Base-by-base conservation (phyloP, 2,329 filamentous ascomycete species). In the Claviceps sp. region DNA sequence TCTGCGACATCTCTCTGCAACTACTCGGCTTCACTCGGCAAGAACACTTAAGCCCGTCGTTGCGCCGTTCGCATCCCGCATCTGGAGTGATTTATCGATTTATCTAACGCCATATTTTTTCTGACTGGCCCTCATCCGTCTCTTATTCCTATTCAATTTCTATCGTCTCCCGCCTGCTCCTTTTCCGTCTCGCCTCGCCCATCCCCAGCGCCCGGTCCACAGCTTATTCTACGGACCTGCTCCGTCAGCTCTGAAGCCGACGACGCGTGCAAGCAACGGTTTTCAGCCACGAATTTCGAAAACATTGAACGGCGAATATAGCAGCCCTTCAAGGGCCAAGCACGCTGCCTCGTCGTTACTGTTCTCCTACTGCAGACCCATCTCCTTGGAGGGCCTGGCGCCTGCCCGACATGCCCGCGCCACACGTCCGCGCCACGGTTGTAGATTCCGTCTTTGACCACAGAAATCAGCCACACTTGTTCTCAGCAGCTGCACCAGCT, bases 321-420 rank as follows among this genome's bases (percentile, higher is more conserved):
- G 20, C 40, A 43, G 14, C 17, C 17, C 9, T 22, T 22, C n/a
- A n/a, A 42, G 20, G 39, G 39, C 17, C 39, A 42, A 34, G 8
- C 29, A 34, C 29, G 39, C 39, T 13, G 9, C n/a, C n/a, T 20
- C 39, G 23, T 8, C 17, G n/a, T 20, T 42, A 17, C 40, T 13
- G 16, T 45, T 37, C 11, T 40, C 14, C 4, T 40, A 17, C 6
- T 40, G 17, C 20, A 23, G 5, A 34, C 36, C 3, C 9, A 34
- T 34, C 20, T 39, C 45, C 26, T 20, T 20, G 2, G 45, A 48
- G 14, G 29, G 50, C 48, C 39, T 50, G 49, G 49, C 45, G 42
- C 23, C 42, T 42, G 50, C 52, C 47, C 47, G 52, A 40, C 46
- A 49, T 54, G 52, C 47, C 47, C 36, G 22, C 42, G 51, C 37